Evolutionary conservation across 345 rosid species (phyloP).

Genomic region (Populus euphratica): DNA sequence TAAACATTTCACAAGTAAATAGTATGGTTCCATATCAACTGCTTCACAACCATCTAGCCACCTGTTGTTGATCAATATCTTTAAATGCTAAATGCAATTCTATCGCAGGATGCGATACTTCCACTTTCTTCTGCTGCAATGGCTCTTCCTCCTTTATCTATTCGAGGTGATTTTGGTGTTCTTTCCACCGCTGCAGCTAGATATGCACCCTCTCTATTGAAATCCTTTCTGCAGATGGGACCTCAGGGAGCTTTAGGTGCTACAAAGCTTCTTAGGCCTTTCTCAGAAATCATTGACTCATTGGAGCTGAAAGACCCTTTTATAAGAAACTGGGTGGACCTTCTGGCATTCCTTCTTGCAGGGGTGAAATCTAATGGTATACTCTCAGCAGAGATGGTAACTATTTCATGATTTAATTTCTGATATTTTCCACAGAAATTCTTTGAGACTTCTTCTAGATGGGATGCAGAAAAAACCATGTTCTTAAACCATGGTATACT

Average conservation of each 20-base stretch:
- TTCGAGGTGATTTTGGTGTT: conserved; percentile 81
- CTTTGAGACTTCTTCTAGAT: too few species aligned
- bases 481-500: too few species aligned
- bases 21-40: too few species aligned
- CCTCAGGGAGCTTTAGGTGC: conserved; percentile 81
- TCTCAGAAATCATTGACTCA: conserved; percentile 77
- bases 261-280: conserved; percentile 82
- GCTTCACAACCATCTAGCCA: too few species aligned
- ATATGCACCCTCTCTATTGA: conserved; percentile 79
- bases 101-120: conserved; percentile 78
- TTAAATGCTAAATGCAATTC: conserved; percentile 9
- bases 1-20: too few species aligned
- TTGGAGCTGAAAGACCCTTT: conserved; percentile 76
- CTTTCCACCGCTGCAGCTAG: conserved; percentile 84
- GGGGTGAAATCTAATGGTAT: conserved; percentile 96
- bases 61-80: background rate
- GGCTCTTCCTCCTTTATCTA: conserved; percentile 88
- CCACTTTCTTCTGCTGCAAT: conserved; percentile 84
- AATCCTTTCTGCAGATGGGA: conserved; percentile 79
- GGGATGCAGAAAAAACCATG: too few species aligned
- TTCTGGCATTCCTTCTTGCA: conserved; percentile 88
- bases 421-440: background rate
- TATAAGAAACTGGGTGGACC: conserved; percentile 87
- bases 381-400: conserved; percentile 99
- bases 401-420: conserved; percentile 18